A percentile compares a stretch with the other conserved stretches of the same genome.
phyloP scores from a whole-genome alignment of 2,329 filamentous ascomycete species.

The Capronia americana region DNA sequence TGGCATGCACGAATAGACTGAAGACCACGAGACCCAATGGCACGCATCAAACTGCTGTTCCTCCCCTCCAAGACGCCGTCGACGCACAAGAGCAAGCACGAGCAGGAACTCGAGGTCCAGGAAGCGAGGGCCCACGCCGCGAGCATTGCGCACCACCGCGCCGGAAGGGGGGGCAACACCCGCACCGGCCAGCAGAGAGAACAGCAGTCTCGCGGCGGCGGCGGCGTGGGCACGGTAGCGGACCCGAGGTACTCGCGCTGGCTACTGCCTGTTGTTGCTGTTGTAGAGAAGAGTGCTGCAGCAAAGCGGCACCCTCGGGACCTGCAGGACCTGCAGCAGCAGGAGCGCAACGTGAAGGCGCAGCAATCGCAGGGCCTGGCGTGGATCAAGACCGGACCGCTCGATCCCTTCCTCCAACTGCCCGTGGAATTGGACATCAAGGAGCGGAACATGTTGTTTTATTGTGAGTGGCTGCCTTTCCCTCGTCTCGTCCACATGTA shows the following conservation, averaged over 20 bases:
- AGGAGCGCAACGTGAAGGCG: not conserved
- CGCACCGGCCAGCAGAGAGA: not conserved
- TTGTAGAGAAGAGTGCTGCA: not conserved
- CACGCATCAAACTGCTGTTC: not conserved
- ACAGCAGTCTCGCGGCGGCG: not conserved
- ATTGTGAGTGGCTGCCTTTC: not conserved
- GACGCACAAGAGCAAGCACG: not conserved
- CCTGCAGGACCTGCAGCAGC: not conserved
- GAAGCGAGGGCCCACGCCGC: conserved; percentile 4
- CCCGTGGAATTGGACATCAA: not conserved
- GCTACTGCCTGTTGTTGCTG: not conserved
- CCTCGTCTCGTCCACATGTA: not conserved
- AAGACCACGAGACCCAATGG: not conserved
- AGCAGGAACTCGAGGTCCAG: not conserved
- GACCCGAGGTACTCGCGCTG: not conserved
- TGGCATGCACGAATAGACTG: too few species aligned
- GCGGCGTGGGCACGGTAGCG: too few species aligned
- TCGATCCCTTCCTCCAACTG: not conserved
- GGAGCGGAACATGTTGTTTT: conserved; percentile 1
- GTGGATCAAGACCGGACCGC: conserved; percentile 6
- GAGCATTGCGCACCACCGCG: not conserved
- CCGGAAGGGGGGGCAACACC: not conserved
- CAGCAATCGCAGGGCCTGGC: conserved; percentile 1
- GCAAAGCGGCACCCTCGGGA: not conserved
- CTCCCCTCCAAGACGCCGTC: not conserved